Conservation (phyloP, 2,329 filamentous ascomycete genomes). For the Botrytis hyacinthi region DNA sequence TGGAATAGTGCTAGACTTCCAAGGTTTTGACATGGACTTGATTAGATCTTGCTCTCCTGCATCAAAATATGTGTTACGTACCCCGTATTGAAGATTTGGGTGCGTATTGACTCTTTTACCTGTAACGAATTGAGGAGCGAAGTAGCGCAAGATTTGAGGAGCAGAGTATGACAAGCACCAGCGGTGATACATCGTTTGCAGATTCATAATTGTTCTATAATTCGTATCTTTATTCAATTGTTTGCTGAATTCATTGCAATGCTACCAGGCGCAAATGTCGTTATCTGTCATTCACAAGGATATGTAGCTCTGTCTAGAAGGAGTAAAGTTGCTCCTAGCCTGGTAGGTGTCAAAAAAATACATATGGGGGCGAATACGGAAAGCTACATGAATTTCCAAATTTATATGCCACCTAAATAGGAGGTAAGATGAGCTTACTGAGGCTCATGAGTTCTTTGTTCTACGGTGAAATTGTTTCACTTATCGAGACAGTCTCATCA, state of each 20-base stretch:
- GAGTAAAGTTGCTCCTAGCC: slow-evolving; percentile 26
- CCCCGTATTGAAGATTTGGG: neutral
- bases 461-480: slow-evolving; percentile 29
- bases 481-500: slow-evolving; percentile 29
- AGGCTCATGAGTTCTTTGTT: slow-evolving; percentile 28
- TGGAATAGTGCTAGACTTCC: neutral
- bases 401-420: slow-evolving; percentile 8
- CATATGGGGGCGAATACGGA: slow-evolving; percentile 22
- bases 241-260: slow-evolving; percentile 31
- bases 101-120: slow-evolving; percentile 7
- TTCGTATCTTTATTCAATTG: slow-evolving; percentile 29
- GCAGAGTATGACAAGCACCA: slow-evolving; percentile 1
- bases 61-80: slow-evolving; percentile 12
- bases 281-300: slow-evolving; percentile 31
- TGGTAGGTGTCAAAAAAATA: slow-evolving; percentile 29
- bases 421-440: slow-evolving; percentile 14
- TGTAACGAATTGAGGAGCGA: slow-evolving; percentile 11
- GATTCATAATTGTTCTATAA: slow-evolving; percentile 25
- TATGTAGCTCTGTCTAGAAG: slow-evolving; percentile 28
- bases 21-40: slow-evolving; percentile 12
- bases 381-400: slow-evolving; percentile 25
- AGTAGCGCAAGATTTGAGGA: neutral
- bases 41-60: slow-evolving; percentile 6
- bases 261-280: slow-evolving; percentile 24
- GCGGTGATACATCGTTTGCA: slow-evolving; percentile 27